phyloP scores from a whole-genome alignment of 257 asterid genomes.

The Ajuga chamaepitys region DNA sequence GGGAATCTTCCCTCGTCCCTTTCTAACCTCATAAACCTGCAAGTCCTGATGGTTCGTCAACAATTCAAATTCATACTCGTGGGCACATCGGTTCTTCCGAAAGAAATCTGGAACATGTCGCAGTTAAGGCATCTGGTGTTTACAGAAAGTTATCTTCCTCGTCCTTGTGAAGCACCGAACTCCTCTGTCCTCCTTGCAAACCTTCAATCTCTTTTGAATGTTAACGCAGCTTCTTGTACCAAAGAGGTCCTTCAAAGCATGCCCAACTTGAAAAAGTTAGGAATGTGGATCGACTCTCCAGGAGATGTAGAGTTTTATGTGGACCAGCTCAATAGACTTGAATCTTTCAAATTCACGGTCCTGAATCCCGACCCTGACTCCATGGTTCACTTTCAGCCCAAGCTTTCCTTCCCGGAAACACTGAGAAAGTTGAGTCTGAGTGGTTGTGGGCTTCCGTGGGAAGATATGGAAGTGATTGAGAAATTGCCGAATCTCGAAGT shows the following conservation, averaged over 20 bases:
- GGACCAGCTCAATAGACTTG: constrained; percentile 14
- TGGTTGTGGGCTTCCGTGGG: constrained; percentile 27
- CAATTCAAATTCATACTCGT: constrained; percentile 21
- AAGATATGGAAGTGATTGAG: constrained; percentile 16
- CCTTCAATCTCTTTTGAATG: constrained; percentile 22
- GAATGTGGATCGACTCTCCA: constrained; percentile 19
- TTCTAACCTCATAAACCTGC: constrained; percentile 19
- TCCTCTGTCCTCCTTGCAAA: constrained; percentile 19
- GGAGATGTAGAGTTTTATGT: not conserved
- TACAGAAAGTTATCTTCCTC: constrained; percentile 13
- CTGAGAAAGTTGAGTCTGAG: constrained; percentile 16
- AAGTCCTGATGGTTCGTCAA: constrained; percentile 20
- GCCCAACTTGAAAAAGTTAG: constrained; percentile 28
- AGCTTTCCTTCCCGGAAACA: constrained; percentile 4
- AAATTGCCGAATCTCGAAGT: constrained; percentile 17
- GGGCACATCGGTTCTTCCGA: constrained; percentile 24
- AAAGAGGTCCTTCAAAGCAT: constrained; percentile 22
- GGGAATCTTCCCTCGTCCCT: constrained; percentile 15
- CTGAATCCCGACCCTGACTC: constrained; percentile 17
- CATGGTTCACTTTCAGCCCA: not conserved
- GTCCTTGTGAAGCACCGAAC: too few relatives aligned
- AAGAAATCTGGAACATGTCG: constrained; percentile 31
- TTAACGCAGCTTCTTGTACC: constrained; percentile 14
- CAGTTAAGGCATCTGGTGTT: constrained; percentile 30
- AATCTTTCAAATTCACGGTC: constrained; percentile 19